phyloP scores from a whole-genome alignment of 202 grass and related monocot genomes.

The Digitaria exilis region DNA sequence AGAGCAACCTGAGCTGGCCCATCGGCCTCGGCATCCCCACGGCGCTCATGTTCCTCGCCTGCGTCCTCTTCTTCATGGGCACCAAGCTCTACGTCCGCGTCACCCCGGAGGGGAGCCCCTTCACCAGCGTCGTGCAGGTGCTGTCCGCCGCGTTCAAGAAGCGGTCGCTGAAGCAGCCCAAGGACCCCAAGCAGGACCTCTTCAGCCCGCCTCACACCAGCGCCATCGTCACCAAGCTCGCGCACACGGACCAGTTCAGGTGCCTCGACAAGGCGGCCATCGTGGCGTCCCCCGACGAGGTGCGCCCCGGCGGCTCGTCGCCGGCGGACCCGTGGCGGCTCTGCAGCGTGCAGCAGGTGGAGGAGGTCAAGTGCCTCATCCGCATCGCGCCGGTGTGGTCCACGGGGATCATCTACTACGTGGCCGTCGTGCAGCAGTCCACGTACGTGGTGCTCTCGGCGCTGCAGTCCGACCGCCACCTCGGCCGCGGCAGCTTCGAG shows the following conservation, averaged over 20 bases:
- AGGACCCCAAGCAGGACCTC: conserved; percentile 78
- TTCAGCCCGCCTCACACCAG: conserved; percentile 83
- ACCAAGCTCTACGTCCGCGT: conserved; percentile 69
- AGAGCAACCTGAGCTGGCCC: conserved; percentile 91
- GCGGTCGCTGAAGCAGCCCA: conserved; percentile 62
- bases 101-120: conserved; percentile 70
- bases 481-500: conserved; percentile 62
- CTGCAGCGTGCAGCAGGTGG: conserved; percentile 88
- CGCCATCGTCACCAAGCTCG: conserved; percentile 61
- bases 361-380: conserved; percentile 91
- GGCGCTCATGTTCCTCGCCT: conserved; percentile 80
- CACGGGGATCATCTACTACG: conserved; percentile 91
- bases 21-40: conserved; percentile 77
- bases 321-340: conserved; percentile 66
- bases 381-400: conserved; percentile 91
- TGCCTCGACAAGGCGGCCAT: conserved; percentile 92
- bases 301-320: conserved; percentile 29
- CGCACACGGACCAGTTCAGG: conserved; percentile 83
- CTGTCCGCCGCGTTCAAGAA: conserved; percentile 55
- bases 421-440: conserved; percentile 87
- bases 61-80: conserved; percentile 82
- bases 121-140: conserved; percentile 88
- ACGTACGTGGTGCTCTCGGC: conserved; percentile 80
- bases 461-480: conserved; percentile 77
- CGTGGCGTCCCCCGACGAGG: conserved; percentile 51